Evolutionary conservation across 1,284 basidiomycete genomes (phyloP).

Genomic region (Cryptococcus depauperatus): DNA sequence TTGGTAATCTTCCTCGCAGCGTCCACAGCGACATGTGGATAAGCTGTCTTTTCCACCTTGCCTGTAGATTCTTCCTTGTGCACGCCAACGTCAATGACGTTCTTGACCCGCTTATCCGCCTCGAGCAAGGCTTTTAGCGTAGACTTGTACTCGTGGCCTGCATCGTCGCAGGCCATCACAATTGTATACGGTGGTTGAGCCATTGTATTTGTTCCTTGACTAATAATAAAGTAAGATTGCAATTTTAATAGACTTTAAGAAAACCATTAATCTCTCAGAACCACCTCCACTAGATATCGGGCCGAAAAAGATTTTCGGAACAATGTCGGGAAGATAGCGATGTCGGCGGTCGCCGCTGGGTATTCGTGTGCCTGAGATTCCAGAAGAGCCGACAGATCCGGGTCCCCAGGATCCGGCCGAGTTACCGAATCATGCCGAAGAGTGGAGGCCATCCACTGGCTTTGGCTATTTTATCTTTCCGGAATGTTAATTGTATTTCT

Average conservation of each 20-base stretch:
- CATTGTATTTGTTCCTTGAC: constrained; percentile 12
- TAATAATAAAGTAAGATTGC: too few species aligned
- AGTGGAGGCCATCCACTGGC: too few species aligned
- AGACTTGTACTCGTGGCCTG: constrained; percentile 36
- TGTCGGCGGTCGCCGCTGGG: background rate
- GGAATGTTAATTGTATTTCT: too few species aligned
- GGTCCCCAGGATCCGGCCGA: too few species aligned
- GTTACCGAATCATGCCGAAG: too few species aligned
- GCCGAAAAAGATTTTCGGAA: too few species aligned
- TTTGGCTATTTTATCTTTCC: too few species aligned
- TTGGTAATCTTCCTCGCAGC: constrained; percentile 44
- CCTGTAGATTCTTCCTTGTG: constrained; percentile 14
- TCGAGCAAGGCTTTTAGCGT: constrained; percentile 31
- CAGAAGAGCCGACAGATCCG: too few species aligned
- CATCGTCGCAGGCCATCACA: constrained; percentile 37
- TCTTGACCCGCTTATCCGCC: constrained; percentile 31
- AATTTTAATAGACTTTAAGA: too few species aligned
- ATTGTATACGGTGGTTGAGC: constrained; percentile 29
- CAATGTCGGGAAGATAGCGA: background rate
- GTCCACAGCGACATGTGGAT: constrained; percentile 46
- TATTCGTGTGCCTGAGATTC: too few species aligned
- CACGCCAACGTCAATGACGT: constrained; percentile 38
- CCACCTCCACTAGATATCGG: too few species aligned
- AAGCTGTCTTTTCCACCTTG: constrained; percentile 40
- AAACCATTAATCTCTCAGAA: too few species aligned